Evolutionary conservation across 306 rosid species (phyloP), one percentile per base, ranked within the genome.

Genomic region (Prunus fruticosa): DNA sequence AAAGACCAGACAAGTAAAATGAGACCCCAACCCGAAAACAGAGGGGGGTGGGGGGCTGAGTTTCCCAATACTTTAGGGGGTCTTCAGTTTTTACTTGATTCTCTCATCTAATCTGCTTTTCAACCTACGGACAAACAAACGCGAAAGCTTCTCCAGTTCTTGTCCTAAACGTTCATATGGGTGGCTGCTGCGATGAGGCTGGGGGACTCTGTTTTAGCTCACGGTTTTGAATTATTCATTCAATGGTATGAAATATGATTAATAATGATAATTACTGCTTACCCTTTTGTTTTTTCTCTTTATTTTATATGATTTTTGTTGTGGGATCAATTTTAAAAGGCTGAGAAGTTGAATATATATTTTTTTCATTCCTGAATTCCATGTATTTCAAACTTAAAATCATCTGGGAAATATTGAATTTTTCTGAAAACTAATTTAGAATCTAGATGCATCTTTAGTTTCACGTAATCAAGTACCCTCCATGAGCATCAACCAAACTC

Each of bases 21-120:
- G 43, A 38, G 43, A 38, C 46, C 56, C 56, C 43, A 43, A 25
- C 11, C 69, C 60, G 69, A 30, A 73, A 73, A 73, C 77, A 46
- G 3, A 19, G 69, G 7, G 8, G 58, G n/a, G 10, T 7, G 22
- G 20, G 43, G 5, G 76, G 54, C 18, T 5, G 76, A 57, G 32
- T 72, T 72, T 20, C 67, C 76, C 61, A 34, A n/a, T 72, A 38
- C 22, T 57, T 53, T 22, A 53, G 32, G 25, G 15, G 14, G n/a
- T 13, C 4, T 25, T 23, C 4, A 60, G 6, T 63, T 63, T 11
- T 60, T 60, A 60, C 30, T 41, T 49, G 0, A 15, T 72, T 62
- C 11, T 19, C 5, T 47, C 30, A 45, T 11, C 23, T 58, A 27
- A 22, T 60, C 7, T 10, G 9, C 8, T 16, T 16, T 7, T 14